Evolutionary conservation across 2,329 filamentous ascomycete genomes (phyloP).

Genomic region (Calonectria pteridis): DNA sequence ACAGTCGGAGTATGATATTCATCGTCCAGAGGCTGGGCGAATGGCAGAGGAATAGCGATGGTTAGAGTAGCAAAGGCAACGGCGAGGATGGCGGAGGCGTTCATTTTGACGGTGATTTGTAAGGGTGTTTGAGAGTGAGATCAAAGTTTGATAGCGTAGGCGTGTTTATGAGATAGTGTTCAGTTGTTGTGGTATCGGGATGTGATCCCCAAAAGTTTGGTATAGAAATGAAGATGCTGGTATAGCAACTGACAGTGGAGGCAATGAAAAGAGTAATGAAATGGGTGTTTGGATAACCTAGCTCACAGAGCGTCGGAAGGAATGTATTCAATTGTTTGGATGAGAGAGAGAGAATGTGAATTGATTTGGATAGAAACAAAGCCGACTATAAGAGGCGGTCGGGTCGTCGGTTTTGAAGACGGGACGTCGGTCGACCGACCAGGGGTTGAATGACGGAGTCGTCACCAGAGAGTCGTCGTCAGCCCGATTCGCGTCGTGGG

Average conservation of each 20-base stretch:
- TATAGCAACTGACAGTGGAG: neutral
- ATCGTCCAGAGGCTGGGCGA: constrained; percentile 4
- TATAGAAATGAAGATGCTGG: neutral
- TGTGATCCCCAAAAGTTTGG: neutral
- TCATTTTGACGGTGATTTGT: constrained; percentile 12
- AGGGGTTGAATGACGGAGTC: constrained; percentile 8
- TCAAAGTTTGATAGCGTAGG: neutral
- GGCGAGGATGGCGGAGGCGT: constrained; percentile 19
- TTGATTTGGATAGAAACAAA: neutral
- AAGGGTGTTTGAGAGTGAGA: neutral
- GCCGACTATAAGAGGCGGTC: neutral
- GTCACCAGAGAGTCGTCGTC: constrained; percentile 19
- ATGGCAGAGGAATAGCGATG: constrained; percentile 15
- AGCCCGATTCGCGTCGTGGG: constrained; percentile 17
- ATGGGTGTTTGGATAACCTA: neutral
- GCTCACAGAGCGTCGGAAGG: constrained; percentile 17
- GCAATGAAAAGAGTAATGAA: neutral
- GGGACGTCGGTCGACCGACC: constrained; percentile 6
- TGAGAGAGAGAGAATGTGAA: constrained; percentile 9
- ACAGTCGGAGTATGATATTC: constrained; percentile 15
- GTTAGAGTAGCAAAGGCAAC: constrained; percentile 15
- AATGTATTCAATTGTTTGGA: constrained; percentile 9
- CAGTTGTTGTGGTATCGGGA: neutral
- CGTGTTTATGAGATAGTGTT: neutral
- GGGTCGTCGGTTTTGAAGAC: constrained; percentile 14